Conservation (phyloP, 2,329 filamentous ascomycete genomes). For the Fusarium oligoseptatum region DNA sequence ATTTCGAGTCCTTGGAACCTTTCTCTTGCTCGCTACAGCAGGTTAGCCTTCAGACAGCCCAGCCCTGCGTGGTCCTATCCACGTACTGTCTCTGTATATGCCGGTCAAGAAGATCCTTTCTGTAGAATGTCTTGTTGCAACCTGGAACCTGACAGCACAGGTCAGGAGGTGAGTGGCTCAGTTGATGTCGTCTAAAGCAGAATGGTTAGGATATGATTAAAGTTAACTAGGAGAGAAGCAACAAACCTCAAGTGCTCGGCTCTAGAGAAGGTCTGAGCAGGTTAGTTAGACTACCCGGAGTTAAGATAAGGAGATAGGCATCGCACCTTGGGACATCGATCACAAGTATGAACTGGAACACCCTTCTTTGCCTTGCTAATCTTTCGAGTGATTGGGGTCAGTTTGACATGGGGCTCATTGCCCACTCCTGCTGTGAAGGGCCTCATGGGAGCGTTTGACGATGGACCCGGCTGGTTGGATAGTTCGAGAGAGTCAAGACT, state of each 20-base stretch:
- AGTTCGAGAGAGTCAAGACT: conserved; percentile 66
- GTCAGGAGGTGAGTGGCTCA: conserved; percentile 69
- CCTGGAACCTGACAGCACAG: conserved; percentile 65
- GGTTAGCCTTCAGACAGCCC: conserved; percentile 28
- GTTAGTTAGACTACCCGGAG: conserved; percentile 9
- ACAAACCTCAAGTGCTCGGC: conserved; percentile 72
- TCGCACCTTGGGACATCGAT: conserved; percentile 65
- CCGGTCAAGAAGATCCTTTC: conserved; percentile 70
- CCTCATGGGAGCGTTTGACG: conserved; percentile 53
- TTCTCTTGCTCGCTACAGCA: conserved; percentile 39
- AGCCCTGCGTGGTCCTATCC: background rate
- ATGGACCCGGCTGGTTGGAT: conserved; percentile 41
- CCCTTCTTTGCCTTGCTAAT: conserved; percentile 72
- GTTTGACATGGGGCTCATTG: conserved; percentile 59
- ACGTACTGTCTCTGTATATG: conserved; percentile 61
- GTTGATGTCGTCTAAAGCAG: conserved; percentile 67
- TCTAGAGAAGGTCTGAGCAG: conserved; percentile 69
- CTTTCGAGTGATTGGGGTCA: conserved; percentile 69
- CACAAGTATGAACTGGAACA: conserved; percentile 68
- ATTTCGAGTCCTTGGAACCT: conserved; percentile 10
- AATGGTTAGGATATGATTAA: conserved; percentile 42
- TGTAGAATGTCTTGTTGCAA: conserved; percentile 70
- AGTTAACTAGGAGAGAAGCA: background rate
- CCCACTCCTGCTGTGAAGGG: conserved; percentile 55
- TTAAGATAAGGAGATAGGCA: conserved; percentile 9